Percentiles rank a stretch among this genome's conserved stretches.
phyloP scores from a whole-genome alignment of 73 alveolate genomes.

The Tetrahymena elliotti region DNA sequence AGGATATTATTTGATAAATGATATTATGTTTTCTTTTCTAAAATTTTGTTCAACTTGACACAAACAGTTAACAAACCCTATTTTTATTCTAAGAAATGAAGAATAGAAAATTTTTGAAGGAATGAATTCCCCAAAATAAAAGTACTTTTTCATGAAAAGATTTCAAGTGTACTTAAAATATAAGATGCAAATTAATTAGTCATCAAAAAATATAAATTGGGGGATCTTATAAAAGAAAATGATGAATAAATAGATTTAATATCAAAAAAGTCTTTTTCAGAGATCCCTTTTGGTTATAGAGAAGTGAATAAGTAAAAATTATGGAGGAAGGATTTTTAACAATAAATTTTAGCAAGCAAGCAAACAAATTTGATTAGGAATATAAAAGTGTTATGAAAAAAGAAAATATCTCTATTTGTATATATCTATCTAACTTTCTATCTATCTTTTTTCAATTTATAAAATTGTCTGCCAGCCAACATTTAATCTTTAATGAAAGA shows the following conservation, averaged over 20 bases:
- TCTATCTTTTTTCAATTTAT: not conserved
- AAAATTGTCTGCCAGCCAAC: not conserved
- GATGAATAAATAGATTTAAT: not conserved
- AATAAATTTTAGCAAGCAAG: not conserved
- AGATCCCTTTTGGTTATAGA: not conserved
- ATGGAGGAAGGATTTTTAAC: not conserved
- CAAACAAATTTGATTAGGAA: not conserved
- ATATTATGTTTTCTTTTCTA: not conserved
- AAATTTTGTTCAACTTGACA: no score
- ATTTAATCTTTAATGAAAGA: not conserved
- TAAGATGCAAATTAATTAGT: not conserved
- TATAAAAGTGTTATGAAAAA: no score
- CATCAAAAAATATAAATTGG: not conserved
- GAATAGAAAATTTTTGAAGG: not conserved
- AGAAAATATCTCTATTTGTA: not conserved
- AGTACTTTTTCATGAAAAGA: not conserved
- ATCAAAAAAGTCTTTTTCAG: not conserved
- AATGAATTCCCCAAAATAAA: no score
- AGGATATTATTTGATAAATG: not conserved
- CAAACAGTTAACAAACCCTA: not conserved
- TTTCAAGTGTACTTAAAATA: no score
- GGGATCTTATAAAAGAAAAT: not conserved
- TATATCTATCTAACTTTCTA: not conserved
- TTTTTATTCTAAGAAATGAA: not conserved
- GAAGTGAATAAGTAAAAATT: not conserved